phyloP scores from a whole-genome alignment of 176 grass and related monocot genomes.

The Oryza brachyantha region DNA sequence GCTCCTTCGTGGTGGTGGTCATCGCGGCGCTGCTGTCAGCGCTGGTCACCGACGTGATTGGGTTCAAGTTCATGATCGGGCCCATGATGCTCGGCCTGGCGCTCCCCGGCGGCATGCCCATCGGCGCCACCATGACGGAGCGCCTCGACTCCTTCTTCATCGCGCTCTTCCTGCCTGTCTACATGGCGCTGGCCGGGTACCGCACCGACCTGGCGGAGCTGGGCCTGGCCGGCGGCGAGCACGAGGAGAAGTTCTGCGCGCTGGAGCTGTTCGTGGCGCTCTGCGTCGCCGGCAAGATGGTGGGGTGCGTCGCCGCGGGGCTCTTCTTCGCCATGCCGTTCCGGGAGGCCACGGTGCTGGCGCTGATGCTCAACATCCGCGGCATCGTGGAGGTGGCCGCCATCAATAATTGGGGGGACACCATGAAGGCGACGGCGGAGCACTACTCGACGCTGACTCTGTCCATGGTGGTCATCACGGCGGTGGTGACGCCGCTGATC shows the following conservation, averaged over 20 bases:
- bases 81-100: conserved; percentile 63
- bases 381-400: conserved; percentile 73
- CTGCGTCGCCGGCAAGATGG: conserved; percentile 57
- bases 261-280: conserved; percentile 66
- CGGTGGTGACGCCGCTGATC: conserved; percentile 42
- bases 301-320: conserved; percentile 49
- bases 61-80: conserved; percentile 69
- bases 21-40: conserved; percentile 51
- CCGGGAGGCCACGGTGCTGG: conserved; percentile 47
- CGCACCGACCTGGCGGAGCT: conserved; percentile 62
- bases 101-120: conserved; percentile 73
- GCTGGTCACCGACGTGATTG: conserved; percentile 56
- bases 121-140: conserved; percentile 72
- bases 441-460: conserved; percentile 51
- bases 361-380: conserved; percentile 65
- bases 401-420: conserved; percentile 75
- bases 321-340: conserved; percentile 62
- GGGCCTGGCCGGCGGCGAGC: not conserved
- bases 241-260: conserved; percentile 39
- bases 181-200: conserved; percentile 65
- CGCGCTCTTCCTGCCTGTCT: conserved; percentile 63
- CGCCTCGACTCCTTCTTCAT: conserved; percentile 74
- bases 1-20: conserved; percentile 57
- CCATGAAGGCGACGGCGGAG: conserved; percentile 44
- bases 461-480: conserved; percentile 48